Evolutionary conservation across 108 stramenopile genomes (phyloP), one percentile per base, ranked within the genome.

Genomic region (Skeletonema grethae): DNA sequence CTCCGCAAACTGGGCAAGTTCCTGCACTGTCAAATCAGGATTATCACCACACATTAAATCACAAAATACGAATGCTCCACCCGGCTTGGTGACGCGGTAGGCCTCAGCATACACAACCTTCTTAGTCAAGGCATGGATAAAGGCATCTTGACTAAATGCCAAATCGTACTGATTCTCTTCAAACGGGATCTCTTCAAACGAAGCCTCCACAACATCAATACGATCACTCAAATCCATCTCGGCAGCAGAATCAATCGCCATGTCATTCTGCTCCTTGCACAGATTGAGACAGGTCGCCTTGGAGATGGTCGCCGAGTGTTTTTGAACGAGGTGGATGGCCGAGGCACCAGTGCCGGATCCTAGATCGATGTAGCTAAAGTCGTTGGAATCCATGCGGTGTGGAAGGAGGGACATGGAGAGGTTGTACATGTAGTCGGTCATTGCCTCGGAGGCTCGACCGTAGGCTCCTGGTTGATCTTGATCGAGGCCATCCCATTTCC

Each of bases 91-190:
- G 31, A 88, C 67, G 20, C 85, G 83, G 58, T 75, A 78, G n/a
- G 87, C 87, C 63, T 88, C 85, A 20, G 36, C 28, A 61, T 79
- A 88, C 0, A 80, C 70, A 24, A 62, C 46, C 4, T 60, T 46
- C 68, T 88, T 88, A 57, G 36, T 46, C 11, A 66, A 67, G 12
- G 87, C 73, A 61, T 88, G 87, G 50, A 88, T 81, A 57, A 85
- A 85, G 7, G 87, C 87, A 61, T 88, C 87, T 64, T 88, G 87
- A 25, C 79, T 77, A 61, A 88, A 81, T 41, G 70, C 63, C 32
- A 80, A 50, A 63, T 88, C 87, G 65, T 85, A 88, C 2, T 36
- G 62, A 55, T 86, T 80, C 15, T 60, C 60, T 12, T 35, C 32
- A 71, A 61, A 77, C 1, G 62, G 69, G 1, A 46, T 61, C 4